Base-by-base conservation (phyloP, 805 yeast genomes). In the Zygosaccharomyces rouxii region DNA sequence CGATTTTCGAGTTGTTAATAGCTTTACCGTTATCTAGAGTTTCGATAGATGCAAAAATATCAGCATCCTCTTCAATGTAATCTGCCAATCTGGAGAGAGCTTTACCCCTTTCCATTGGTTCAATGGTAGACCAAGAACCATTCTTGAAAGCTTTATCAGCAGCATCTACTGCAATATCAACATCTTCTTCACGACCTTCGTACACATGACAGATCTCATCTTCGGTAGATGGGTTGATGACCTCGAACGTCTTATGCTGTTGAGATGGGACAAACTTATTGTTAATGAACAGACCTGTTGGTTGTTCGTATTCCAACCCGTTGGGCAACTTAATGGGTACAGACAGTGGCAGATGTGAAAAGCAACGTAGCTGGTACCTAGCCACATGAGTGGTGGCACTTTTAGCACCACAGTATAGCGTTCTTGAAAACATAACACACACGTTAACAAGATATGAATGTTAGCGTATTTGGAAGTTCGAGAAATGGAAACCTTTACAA, bases 11-110 rank as follows among this genome's bases (percentile, higher is more conserved):
- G 65, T 82, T 78, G 42, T 69, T 63, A 57, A 85, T 71, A 35
- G 95, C 83, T 73, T 89, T 90, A 70, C 97, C 97, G 64, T 89
- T 87, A 69, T 90, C 96, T 63, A 84, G 72, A 19, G 96, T 76
- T 71, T 90, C 97, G 61, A 90, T 84, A 38, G 80, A 72, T 25
- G 96, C 89, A 50, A 90, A 71, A 30, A 79, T 71, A 49, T 86
- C 94, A 39, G 80, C 74, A 63, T 89, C 73, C 57, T 78, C 72
- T 62, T 89, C 96, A 50, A 89, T 68, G 59, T 84, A 72, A 52
- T 85, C 89, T 28, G 96, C 95, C 49, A 90, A 77, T 69, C 80
- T 85, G 71, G 71, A 66, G 55, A 90, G 72, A 38, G 78, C 78
- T 48, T 66, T 71, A 43, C 83, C 83, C 63, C 96, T 81, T 48